Percentiles rank a stretch among this genome's conserved stretches.
Evolutionary conservation across 371 early-diverging fungal genomes (phyloP).

Genomic region (Zopfochytrium polystomum): DNA sequence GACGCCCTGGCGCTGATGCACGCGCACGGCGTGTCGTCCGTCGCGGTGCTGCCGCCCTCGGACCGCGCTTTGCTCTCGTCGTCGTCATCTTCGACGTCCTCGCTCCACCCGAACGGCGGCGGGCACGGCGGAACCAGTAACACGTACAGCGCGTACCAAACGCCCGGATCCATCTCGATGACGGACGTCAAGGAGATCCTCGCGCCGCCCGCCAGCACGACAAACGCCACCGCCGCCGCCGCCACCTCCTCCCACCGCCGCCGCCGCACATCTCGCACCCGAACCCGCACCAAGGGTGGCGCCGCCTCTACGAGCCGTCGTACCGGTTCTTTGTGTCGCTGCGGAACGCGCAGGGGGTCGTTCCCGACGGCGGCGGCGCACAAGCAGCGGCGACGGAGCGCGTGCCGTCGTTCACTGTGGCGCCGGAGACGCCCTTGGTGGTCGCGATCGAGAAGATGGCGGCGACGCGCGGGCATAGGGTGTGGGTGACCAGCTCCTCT

Average conservation of each 20-base stretch:
- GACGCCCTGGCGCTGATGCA: slow-evolving; percentile 46
- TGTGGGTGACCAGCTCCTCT: too few relatives aligned
- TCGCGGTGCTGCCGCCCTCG: too few relatives aligned
- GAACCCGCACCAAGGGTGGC: too few relatives aligned
- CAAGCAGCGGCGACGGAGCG: slow-evolving; percentile 40
- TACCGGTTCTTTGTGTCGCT: slow-evolving; percentile 39
- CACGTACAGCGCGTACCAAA: too few relatives aligned
- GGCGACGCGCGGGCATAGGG: slow-evolving; percentile 39
- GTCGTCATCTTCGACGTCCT: too few relatives aligned
- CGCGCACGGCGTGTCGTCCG: slow-evolving; percentile 27
- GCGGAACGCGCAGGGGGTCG: slow-evolving; percentile 31
- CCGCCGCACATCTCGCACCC: too few relatives aligned
- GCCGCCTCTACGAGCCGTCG: slow-evolving; percentile 35
- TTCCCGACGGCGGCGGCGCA: too few relatives aligned
- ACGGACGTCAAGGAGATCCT: slow-evolving; percentile 46
- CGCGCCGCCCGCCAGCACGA: slow-evolving; percentile 20
- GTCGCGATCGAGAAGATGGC: slow-evolving; percentile 44
- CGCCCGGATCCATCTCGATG: slow-evolving; percentile 40
- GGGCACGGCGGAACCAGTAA: too few relatives aligned
- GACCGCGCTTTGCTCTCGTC: too few relatives aligned
- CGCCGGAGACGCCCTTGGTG: slow-evolving; percentile 37
- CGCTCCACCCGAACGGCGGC: too few relatives aligned
- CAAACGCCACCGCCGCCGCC: too few relatives aligned
- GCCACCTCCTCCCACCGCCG: too few relatives aligned
- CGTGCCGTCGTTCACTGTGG: slow-evolving; percentile 40